Evolutionary conservation across 2,329 filamentous ascomycete genomes (phyloP).

Genomic region (Phialophora verrucosa): DNA sequence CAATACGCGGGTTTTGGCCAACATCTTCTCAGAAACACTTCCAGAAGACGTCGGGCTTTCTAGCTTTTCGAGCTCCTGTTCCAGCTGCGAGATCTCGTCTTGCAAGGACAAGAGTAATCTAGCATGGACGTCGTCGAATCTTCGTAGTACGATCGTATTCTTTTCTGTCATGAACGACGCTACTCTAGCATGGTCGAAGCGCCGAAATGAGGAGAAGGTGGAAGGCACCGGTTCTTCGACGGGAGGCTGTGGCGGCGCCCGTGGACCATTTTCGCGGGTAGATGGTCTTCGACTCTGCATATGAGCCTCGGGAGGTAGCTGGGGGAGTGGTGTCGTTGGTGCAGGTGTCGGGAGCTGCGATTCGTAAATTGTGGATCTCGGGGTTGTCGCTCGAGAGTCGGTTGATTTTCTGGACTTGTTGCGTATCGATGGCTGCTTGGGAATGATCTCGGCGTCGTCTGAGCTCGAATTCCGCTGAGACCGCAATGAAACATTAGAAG

Average conservation of each 20-base stretch:
- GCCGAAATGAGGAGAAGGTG: constrained; percentile 4
- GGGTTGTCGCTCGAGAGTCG: constrained; percentile 33
- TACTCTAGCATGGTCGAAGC: constrained; percentile 31
- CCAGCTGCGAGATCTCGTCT: constrained; percentile 44
- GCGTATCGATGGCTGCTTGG: constrained; percentile 24
- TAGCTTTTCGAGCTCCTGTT: constrained; percentile 42
- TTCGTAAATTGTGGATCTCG: constrained; percentile 34
- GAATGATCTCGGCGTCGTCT: constrained; percentile 31
- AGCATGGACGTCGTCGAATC: constrained; percentile 44
- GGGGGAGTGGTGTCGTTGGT: constrained; percentile 34
- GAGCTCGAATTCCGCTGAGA: constrained; percentile 29
- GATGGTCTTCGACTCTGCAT: constrained; percentile 30
- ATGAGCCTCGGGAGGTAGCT: constrained; percentile 31
- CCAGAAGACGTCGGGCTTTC: constrained; percentile 36
- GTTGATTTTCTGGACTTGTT: constrained; percentile 34
- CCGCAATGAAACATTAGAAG: constrained; percentile 33
- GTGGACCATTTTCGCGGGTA: constrained; percentile 20
- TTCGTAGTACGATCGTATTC: constrained; percentile 42
- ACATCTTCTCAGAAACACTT: constrained; percentile 28
- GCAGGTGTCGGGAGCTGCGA: constrained; percentile 33
- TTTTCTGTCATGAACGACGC: constrained; percentile 39
- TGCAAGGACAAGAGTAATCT: constrained; percentile 45
- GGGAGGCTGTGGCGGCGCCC: constrained; percentile 13
- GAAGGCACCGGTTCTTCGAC: constrained; percentile 24
- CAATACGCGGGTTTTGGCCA: constrained; percentile 35